Base-by-base conservation (phyloP, 148 eudicot species). In the Fallopia convolvulus region DNA sequence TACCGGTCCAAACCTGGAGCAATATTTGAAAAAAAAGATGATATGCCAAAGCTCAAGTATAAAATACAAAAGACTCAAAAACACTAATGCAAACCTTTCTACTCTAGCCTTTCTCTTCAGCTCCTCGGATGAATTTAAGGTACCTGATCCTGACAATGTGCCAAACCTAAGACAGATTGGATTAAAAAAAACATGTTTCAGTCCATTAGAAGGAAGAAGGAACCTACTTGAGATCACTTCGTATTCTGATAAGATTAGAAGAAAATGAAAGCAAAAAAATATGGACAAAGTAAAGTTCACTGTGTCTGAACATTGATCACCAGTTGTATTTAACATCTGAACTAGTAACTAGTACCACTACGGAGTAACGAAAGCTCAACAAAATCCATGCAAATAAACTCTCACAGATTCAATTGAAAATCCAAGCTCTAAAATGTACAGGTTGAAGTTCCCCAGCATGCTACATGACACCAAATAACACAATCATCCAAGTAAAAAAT, bases 31-130 rank as follows among this genome's bases (percentile, higher is more conserved):
- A 68, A 81, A 47, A 26, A 52, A 52, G 58, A 44, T 46, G 4
- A 70, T 8, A 20, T 42, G 75, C 55, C 18, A 21, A 44, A 77
- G 17, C 47, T 36, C 26, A 75, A 55, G 33, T 6, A 30, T 8
- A 33, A 11, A 74, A 26, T 1, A 44, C n/a, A 20, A 26, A 56
- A 41, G 46, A 66, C 15, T 36, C 6, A 6, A 26, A 12, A 32
- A 15, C 20, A 14, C 72, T 0, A 68, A 39, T 6, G 17, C 44
- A 6, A 47, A 94, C 97, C 99, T 94, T 90, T 94, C 99, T 21
- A 97, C 97, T 86, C 97, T 90, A 80, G 96, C 93, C 89, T 92
- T 94, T 86, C 92, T 87, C 87, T 94, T 94, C 81, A 72, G 87
- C 77, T 94, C 91, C 87, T 92, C 96, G 13, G 92, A 75, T 61